Base-by-base conservation (phyloP, 345 rosid species). In the Excoecaria cochinchinensis region DNA sequence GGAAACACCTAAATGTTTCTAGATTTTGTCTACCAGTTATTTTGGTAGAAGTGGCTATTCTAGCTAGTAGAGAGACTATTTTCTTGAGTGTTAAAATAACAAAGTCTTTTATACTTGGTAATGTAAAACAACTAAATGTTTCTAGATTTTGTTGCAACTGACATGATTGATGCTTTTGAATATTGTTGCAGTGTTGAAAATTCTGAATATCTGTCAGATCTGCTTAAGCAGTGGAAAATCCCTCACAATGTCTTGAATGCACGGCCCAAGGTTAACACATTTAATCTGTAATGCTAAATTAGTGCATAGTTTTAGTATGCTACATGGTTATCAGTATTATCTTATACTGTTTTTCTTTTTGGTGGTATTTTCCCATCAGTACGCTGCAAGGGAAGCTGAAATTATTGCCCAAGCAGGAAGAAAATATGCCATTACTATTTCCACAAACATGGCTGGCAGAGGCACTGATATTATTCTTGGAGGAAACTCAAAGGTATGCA, bases 401-500 rank as follows among this genome's bases (percentile, higher is more conserved):
- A 86, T 84, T 78, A 85, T 94, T 86, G 97, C 97, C 71, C 98
- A 94, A 82, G 98, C 98, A 53, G 98, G 98, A 79, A 46, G 93
- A 80, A 90, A 92, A 81, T 85, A 87, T 86, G 96, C 98, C 80
- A 90, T 94, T 79, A 94, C 98, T 71, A 89, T 94, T 76, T 92
- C 98, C 71, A 94, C 98, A 77, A 94, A 94, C 83, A 92, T 94
- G 98, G 97, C 98, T 80, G 98, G 98, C 73, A 90, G 98, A 80
- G 98, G 98, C 72, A 94, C 98, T 40, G 97, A 94, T 76, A 92
- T 94, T 79, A 94, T 94, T 80, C 85, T 94, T 62, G 98, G 98
- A 72, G 98, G 98, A 86, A 94, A 92, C 79, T 93, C 98, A 55
- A 92, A 90, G 82, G 98, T 94, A 87, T 63, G 86, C 73, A 8